These are phyloP conservation scores for Moesziomyces aphidis DNA, from an alignment of 1,284 basidiomycete genomes.

Conservation along the genomic window DNA sequence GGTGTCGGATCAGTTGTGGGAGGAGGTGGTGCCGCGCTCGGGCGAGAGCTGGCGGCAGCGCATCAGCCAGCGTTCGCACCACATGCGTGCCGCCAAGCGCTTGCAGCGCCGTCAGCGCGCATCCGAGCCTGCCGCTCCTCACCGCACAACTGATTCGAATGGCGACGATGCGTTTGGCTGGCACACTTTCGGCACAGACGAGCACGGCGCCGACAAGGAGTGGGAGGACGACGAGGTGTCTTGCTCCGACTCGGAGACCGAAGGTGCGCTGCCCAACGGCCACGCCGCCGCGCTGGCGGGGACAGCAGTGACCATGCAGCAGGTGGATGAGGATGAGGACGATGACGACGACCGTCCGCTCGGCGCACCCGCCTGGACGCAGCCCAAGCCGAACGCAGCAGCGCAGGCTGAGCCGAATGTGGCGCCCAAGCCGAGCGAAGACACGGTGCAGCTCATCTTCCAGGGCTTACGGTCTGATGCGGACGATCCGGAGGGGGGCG, in stretches of 20 bases:
- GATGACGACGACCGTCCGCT: conserved; percentile 49
- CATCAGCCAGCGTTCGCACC: conserved; percentile 23
- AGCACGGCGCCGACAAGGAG: conserved; percentile 11
- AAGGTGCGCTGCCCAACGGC: neutral
- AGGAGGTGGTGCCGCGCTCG: conserved; percentile 44
- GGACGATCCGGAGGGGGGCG: neutral
- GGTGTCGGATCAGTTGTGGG: conserved; percentile 49
- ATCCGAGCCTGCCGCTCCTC: conserved; percentile 1
- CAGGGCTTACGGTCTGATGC: conserved; percentile 32
- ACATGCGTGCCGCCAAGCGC: conserved; percentile 13
- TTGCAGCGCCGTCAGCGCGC: conserved; percentile 13
- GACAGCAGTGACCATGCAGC: conserved; percentile 40
- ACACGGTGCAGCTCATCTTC: conserved; percentile 39
- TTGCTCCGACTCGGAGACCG: conserved; percentile 23
- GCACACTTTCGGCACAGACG: conserved; percentile 31
- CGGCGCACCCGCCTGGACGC: conserved; percentile 24
- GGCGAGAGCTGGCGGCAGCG: conserved; percentile 29
- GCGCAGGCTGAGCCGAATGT: neutral
- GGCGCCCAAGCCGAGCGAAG: conserved; percentile 6
- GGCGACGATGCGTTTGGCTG: conserved; percentile 20
- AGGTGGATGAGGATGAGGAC: conserved; percentile 39
- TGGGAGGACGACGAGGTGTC: conserved; percentile 17
- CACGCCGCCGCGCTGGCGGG: conserved; percentile 11
- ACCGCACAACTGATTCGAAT: neutral
- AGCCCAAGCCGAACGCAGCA: neutral